Evolutionary conservation across 2,329 filamentous ascomycete species (phyloP), one percentile per base, ranked within the genome.

Genomic region (Penicillium digitatum): DNA sequence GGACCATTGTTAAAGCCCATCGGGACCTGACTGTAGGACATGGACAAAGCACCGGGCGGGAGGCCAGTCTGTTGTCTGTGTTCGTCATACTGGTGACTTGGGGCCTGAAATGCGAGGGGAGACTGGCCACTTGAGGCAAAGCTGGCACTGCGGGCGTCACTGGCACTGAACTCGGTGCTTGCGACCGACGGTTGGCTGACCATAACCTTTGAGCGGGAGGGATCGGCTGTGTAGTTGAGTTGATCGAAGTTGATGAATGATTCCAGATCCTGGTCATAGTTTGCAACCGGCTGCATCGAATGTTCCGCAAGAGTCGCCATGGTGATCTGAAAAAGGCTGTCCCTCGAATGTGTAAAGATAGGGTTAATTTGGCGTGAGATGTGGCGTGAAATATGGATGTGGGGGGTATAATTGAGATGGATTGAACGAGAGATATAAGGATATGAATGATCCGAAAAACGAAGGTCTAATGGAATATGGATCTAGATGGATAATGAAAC

Each of bases 1-100:
- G 69, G 69, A 52, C 67, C 71, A 31, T 67, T 68, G 48, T 66
- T 68, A 58, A 73, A 75, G 32, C 69, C 65, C 62, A 77, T 72
- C 5, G 69, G 68, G 44, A 75, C 76, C 68, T 88, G 81, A 72
- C 89, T 91, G 66, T 94, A 83, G 34, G 89, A 88, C 69, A 94
- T 83, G 39, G 87, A 86, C 60, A 94, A 79, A 49, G 90, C 92
- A 59, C 91, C 91, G 1, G 90, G 87, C 0, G 94, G 90, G 29
- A 96, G 86, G 60, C 92, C 91, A 3, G 94, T 96, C 78, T 96
- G 92, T 72, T 99, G 94, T 77, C 90, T 89, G 79, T 96, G 95
- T 69, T 90, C 86, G 68, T 91, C 89, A 79, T 97, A 97, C 75
- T 95, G 90, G 77, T 96, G 92, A 74, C 90, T 96, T 9, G 94